A percentile compares a stretch with the other conserved stretches of the same genome.
Evolutionary conservation across 306 rosid genomes (phyloP).

Genomic region (Castanea crenata): DNA sequence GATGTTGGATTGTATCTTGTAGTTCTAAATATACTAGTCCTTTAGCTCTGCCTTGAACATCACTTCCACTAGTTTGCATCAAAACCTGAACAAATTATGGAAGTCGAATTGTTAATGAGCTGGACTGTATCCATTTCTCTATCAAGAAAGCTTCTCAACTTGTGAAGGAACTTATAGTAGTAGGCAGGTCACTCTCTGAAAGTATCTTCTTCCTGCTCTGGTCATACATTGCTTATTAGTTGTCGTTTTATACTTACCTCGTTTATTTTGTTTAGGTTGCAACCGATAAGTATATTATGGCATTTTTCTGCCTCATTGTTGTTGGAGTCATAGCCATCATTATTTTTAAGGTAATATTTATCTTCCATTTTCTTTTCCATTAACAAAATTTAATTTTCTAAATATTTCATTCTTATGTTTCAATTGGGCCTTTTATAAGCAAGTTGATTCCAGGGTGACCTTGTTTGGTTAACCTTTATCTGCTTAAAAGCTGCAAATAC

Average conservation of each 20-base stretch:
- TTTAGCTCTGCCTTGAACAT: not conserved
- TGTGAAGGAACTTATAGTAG: too few species aligned
- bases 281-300: constrained; percentile 92
- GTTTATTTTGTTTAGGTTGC: constrained; percentile 55
- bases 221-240: not conserved
- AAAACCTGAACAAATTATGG: not conserved
- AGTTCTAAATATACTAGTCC: not conserved
- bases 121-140: too few species aligned
- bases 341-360: constrained; percentile 71
- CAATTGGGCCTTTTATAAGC: not conserved
- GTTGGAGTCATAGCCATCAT: constrained; percentile 78
- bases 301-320: constrained; percentile 74
- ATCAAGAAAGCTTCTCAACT: too few species aligned
- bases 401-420: not conserved
- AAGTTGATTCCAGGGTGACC: not conserved
- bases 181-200: too few species aligned
- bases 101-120: too few species aligned
- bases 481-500: not conserved
- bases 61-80: not conserved
- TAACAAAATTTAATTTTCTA: not conserved
- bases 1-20: not conserved
- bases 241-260: constrained; percentile 13
- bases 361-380: not conserved
- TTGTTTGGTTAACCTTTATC: not conserved
- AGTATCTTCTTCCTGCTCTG: too few species aligned